These are phyloP conservation scores for Cotoneaster glaucophyllus DNA, from an alignment of 306 rosid genomes.

Conservation along the genomic window DNA sequence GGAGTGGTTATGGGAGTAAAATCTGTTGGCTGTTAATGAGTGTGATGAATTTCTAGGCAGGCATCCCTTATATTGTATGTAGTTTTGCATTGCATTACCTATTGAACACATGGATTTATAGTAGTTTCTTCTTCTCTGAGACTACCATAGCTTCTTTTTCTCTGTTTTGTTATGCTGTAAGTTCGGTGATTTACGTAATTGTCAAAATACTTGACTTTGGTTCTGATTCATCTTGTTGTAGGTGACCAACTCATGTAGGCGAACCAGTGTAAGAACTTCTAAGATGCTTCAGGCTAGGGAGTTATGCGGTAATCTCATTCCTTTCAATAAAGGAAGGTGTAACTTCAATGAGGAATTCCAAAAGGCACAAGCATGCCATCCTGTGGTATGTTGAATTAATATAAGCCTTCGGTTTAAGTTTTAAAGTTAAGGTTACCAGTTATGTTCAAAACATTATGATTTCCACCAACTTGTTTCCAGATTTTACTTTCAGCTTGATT, in stretches of 20 bases:
- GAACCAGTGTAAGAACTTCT: conserved; percentile 29
- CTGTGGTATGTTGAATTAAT: conserved; percentile 43
- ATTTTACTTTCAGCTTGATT: background rate
- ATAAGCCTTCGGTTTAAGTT: background rate
- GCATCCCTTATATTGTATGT: background rate
- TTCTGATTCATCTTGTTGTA: conserved; percentile 20
- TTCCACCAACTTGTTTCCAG: background rate
- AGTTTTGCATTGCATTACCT: background rate
- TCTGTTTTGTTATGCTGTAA: background rate
- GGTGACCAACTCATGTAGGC: conserved; percentile 27
- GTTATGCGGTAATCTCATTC: conserved; percentile 53
- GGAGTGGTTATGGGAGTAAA: background rate
- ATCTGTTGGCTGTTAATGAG: background rate
- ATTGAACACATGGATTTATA: background rate
- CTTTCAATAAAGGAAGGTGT: conserved; percentile 37
- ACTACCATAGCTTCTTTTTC: background rate
- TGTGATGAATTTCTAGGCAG: background rate
- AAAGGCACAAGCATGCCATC: conserved; percentile 58
- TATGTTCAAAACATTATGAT: background rate
- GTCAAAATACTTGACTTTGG: background rate
- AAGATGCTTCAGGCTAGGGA: conserved; percentile 75
- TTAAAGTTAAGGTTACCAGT: background rate
- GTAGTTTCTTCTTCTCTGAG: background rate
- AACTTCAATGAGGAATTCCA: conserved; percentile 58
- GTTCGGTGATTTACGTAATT: background rate